Base-by-base conservation (phyloP, 805 yeast genomes). In the Sugiyamaella qingdaonensis region DNA sequence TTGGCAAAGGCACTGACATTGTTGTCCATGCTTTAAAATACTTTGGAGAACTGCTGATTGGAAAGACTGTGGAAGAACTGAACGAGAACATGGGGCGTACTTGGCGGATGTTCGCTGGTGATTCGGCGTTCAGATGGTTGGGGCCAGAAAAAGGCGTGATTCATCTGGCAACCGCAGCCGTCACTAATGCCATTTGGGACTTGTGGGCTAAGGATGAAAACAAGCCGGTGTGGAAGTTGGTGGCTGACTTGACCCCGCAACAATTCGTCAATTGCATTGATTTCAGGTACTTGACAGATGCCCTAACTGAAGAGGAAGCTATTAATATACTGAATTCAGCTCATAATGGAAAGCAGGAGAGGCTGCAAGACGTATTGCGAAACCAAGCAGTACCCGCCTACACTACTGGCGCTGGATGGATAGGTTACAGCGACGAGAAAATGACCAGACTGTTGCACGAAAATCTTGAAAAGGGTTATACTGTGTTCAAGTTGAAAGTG, bases 101-200 rank as follows among this genome's bases (percentile, higher is more conserved):
- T 11, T 73, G 76, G 76, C 64, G 69, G 52, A 62, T 67, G 52
- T 62, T 73, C 56, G 74, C 73, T 13, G 60, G 68, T 9, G 77
- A 73, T 54, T 64, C 71, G 18, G 76, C 72, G 55, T 65, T 70
- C 55, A 68, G 77, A 51, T 73, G 77, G 77, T 62, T 73, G 48
- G 77, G 77, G 10, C 77, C 77, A 11, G 77, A 73, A 54, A 72
- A 73, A 55, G 73, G 76, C n/a, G 70, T 70, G 21, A 70, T 70
- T 27, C 77, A 73, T 55, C 62, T 73, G 49, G 77, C 75, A 10
- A 62, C 72, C 24, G 74, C 73, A 11, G 72, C 76, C 11, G 64
- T 69, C 4, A 71, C 72, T 48, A 73, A 73, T 53, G 77, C 73
- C 7, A 48, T 73, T 10, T 73, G 76, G 75, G 78, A 73, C 58